Base-by-base conservation (phyloP, 2,329 filamentous ascomycete species). In the Microdochium nivale region DNA sequence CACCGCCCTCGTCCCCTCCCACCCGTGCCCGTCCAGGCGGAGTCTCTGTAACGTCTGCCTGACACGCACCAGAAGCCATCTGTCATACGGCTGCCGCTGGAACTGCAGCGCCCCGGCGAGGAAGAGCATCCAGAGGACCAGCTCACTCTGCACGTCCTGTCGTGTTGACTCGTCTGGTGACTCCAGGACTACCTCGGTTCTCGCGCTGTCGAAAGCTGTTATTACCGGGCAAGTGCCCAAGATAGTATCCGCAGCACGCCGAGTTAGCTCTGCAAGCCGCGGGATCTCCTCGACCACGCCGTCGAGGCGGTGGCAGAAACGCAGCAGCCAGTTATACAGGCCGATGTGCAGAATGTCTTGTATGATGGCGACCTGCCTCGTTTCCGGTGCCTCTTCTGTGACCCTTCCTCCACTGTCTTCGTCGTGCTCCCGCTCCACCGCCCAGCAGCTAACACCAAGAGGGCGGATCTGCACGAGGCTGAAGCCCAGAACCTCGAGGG, bases 301-400 rank as follows among this genome's bases (percentile, higher is more conserved):
- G 19, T 47, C 46, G 23, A 47, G 46, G 3, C 46, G 24, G 21
- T 47, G 46, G 19, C 27, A 16, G 35, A 65, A 64, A 10, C 59
- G 58, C 9, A 52, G 55, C 46, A 67, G 51, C 33, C 65, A 62
- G 14, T 60, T 58, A 3, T 55, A 46, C 2, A 67, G 56, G 10
- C 60, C 63, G 3, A 65, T 49, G 27, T 65, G 62, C 14, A 62
- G 37, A 4, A 55, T 40, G 25, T 60, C 52, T 43, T 58, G 59
- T 47, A 53, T 13, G 23, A 8, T 2, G 19, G 33, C 27, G 19
- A 27, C 24, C 48, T 66, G 64, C 4, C 58, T 60, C 8, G 62
- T 49, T 23, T 58, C 49, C 19, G 62, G 52, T 27, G 65, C 47
- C 8, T 51, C 43, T 59, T 57, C 37, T 67, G 60, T 27, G 63